Evolutionary conservation across 2,329 filamentous ascomycete species (phyloP), one percentile per base, ranked within the genome.

Genomic region (Byssoonygena ceratinophila): DNA sequence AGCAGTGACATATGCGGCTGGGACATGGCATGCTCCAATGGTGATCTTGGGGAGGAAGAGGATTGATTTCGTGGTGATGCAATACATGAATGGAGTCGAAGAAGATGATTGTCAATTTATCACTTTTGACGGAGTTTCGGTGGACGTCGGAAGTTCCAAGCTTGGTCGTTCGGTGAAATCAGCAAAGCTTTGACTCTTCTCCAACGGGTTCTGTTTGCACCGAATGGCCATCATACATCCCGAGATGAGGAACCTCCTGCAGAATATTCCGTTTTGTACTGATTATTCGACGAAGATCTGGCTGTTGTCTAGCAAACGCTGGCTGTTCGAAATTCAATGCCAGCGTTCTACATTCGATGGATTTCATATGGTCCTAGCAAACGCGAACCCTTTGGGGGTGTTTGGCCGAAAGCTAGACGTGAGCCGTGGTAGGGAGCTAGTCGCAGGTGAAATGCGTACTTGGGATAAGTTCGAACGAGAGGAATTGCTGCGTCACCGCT

Each of bases 11-110:
- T 98, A 97, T 67, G 88, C 80, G 1, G 82, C 86, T 1, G 92
- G 88, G 4, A 96, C 89, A 51, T 98, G 84, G 91, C 92, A 98
- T 73, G 89, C 91, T 56, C 92, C 92, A 0, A 97, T 98, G 91
- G 85, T 89, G 12, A 89, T 87, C 14, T 69, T 97, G 46, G 90
- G 90, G 0, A 67, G 71, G 41, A 70, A 74, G 51, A 76, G 82
- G 18, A 74, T 96, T 45, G 87, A 92, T 64, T 97, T 96, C 67
- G 79, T 94, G 4, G 91, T 97, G 1, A 79, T 86, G 59, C 91
- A 97, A 72, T 92, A 86, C 71, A 82, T 83, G 31, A 97, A 94
- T 68, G 89, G 86, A 1, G 83, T 92, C 11, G 79, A 71, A 0
- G 71, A 77, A 1, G 91, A 97, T 71, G 92, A 98, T 69, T 95